phyloP scores from a whole-genome alignment of 2,329 filamentous ascomycete species.

The Pezicula radicicola region DNA sequence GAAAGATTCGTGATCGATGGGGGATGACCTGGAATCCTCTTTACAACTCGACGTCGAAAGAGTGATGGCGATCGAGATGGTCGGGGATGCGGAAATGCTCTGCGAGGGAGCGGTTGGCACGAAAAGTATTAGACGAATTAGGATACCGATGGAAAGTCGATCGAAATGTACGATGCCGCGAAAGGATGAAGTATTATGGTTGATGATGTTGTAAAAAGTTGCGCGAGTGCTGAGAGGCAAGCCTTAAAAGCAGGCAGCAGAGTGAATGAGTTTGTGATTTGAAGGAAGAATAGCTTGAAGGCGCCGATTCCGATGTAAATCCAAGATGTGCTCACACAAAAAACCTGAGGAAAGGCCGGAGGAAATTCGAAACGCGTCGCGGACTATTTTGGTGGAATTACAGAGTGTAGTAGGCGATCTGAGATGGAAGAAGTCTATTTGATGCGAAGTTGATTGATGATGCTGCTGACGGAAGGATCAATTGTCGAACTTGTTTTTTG shows the following conservation, averaged over 20 bases:
- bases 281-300: conserved; percentile 19
- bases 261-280: conserved; percentile 11
- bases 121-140: conserved; percentile 28
- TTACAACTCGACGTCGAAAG: conserved; percentile 20
- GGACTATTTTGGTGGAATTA: conserved; percentile 20
- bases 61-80: conserved; percentile 20
- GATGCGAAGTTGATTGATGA: not conserved
- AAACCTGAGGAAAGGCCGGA: conserved; percentile 1
- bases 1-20: conserved; percentile 6
- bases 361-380: conserved; percentile 21
- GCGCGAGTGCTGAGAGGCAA: conserved; percentile 20
- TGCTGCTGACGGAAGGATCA: not conserved
- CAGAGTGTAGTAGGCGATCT: conserved; percentile 5
- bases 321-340: conserved; percentile 21
- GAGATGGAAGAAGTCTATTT: conserved; percentile 1
- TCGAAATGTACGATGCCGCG: conserved; percentile 15
- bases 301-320: conserved; percentile 8
- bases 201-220: conserved; percentile 18
- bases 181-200: conserved; percentile 21
- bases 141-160: conserved; percentile 17
- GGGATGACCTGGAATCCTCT: conserved; percentile 1
- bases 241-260: conserved; percentile 24
- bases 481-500: not conserved
- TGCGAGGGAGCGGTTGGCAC: conserved; percentile 10
- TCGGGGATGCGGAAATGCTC: conserved; percentile 1